Base-by-base conservation (phyloP, 2,329 filamentous ascomycete species). In the Trichophyton rubrum region DNA sequence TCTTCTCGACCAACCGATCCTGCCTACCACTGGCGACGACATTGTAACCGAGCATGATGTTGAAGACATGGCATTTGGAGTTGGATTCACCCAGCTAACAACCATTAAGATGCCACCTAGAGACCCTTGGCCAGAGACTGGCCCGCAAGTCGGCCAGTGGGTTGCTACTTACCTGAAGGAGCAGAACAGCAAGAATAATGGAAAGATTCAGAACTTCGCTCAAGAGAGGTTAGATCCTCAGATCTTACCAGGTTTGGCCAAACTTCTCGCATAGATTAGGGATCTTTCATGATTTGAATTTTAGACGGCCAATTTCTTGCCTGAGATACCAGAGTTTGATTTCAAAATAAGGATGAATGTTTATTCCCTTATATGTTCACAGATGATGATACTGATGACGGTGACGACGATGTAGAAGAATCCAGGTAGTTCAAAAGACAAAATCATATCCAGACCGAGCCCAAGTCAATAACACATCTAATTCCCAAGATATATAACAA, bases 61-160 rank as follows among this genome's bases (percentile, higher is more conserved):
- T 27, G 93, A 99, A 68, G 93, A 99, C 71, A 85, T 96, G 66
- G 87, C 89, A 30, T 99, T 99, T 69, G 93, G 93, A 27, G 85
- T 96, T 65, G 92, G 90, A 7, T 99, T 95, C 75, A 97, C 93
- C 0, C 86, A 89, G 35, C 82, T 99, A 64, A 95, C 92, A 76
- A 96, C 92, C 0, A 93, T 92, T 77, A 89, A 87, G 72, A 85
- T 85, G 62, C 78, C 83, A 3, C 76, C 82, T 1, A 81, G 80
- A 58, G 93, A 97, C 71, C 87, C 91, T 20, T 97, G 90, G 78
- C 87, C 91, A 0, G 88, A 96, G 63, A 85, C 96, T 13, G 81
- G 83, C 3, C 86, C 90, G 60, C 88, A 90, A 62, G 78, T 90
- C 59, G 87, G 87, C 71, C 73, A 71, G 8, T 99, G 92, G 92